Evolutionary conservation across 306 rosid genomes (phyloP).

Genomic region (Begonia fuchsioides): DNA sequence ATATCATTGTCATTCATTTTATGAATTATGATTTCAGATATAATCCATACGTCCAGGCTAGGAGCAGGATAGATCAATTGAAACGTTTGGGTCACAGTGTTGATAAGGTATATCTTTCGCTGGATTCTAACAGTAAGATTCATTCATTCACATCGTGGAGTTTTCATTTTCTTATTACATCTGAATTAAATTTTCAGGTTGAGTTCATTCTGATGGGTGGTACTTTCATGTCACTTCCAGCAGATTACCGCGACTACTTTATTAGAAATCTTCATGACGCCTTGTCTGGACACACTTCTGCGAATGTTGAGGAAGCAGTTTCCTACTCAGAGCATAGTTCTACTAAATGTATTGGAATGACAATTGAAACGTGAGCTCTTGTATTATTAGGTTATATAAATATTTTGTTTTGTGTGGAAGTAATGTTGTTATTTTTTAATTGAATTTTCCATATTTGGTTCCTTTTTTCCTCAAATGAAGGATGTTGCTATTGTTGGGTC

Average conservation of each 20-base stretch:
- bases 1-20: conserved; percentile 2
- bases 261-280: conserved; percentile 90
- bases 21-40: conserved; percentile 44
- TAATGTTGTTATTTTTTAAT: too few species aligned
- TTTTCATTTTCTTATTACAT: too few species aligned
- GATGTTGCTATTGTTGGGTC: too few species aligned
- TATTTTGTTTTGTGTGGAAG: too few species aligned
- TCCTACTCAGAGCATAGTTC: conserved; percentile 85
- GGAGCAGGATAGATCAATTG: conserved; percentile 94
- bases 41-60: conserved; percentile 93
- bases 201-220: conserved; percentile 98
- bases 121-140: neutral
- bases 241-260: conserved; percentile 87
- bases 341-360: conserved; percentile 93
- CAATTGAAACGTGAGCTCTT: conserved; percentile 74
- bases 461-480: too few species aligned
- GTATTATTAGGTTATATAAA: too few species aligned
- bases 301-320: conserved; percentile 91
- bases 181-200: conserved; percentile 40
- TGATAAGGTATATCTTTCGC: conserved; percentile 62
- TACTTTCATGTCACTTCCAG: conserved; percentile 91
- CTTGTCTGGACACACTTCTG: conserved; percentile 92
- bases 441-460: too few species aligned
- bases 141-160: too few species aligned
- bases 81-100: conserved; percentile 98